Evolutionary conservation across 2,329 filamentous ascomycete species (phyloP).

Genomic region (Colletotrichum lini): DNA sequence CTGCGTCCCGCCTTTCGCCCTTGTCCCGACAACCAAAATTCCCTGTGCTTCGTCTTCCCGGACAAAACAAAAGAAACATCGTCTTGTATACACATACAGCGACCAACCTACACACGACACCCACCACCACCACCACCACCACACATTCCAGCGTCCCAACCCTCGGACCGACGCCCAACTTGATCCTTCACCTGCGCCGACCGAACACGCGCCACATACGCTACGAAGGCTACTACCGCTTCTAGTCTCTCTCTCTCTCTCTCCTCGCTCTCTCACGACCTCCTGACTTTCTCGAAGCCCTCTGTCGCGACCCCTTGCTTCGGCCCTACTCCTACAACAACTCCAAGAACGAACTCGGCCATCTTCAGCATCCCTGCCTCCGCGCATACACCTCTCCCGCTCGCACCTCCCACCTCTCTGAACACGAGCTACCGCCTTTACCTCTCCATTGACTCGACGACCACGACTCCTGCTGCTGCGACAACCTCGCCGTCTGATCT

Average conservation of each 20-base stretch:
- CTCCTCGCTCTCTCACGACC: too few species aligned
- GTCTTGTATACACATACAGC: background rate
- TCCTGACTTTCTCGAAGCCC: conserved; percentile 1
- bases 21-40: conserved; percentile 42
- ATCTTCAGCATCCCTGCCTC: background rate
- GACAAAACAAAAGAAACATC: conserved; percentile 34
- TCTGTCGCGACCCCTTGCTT: conserved; percentile 28
- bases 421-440: background rate
- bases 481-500: conserved; percentile 33
- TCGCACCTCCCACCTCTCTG: conserved; percentile 3
- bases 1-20: conserved; percentile 12
- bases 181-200: conserved; percentile 11
- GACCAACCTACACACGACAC: background rate
- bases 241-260: too few species aligned
- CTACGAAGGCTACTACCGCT: conserved; percentile 26
- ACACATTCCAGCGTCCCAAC: conserved; percentile 10
- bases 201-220: conserved; percentile 1
- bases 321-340: conserved; percentile 17
- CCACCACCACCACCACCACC: background rate
- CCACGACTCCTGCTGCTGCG: conserved; percentile 15
- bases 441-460: conserved; percentile 14
- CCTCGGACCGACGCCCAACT: conserved; percentile 25
- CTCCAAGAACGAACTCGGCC: background rate
- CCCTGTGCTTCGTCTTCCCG: conserved; percentile 23
- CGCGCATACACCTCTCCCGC: background rate